Evolutionary conservation across 176 grass and related monocot genomes (phyloP), one percentile per base, ranked within the genome.

Genomic region (Aegilops bicornis): DNA sequence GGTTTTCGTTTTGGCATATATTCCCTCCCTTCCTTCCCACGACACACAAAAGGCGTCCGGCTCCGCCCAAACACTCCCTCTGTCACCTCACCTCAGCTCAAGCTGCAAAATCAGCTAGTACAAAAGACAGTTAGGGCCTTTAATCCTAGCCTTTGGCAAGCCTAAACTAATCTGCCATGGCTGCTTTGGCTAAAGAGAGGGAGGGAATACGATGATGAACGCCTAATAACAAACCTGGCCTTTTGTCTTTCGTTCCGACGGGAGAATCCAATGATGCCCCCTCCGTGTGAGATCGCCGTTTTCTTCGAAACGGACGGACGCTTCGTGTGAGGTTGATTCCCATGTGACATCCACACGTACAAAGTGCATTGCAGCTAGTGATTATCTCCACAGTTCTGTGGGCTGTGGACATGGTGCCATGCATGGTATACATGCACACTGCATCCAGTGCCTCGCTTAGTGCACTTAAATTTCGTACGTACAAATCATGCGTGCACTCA

Each of bases 61-160:
- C 73, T 19, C 89, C 22, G 25, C 10, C 85, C 27, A 20, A 63
- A 35, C 81, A 4, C 52, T 8, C 52, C 52, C 75, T 10, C 59
- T 2, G 42, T 76, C 12, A 54, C 13, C 59, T 78, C 19, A 60
- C 29, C 79, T 76, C 33, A 63, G 58, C 79, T 74, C 15, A 52
- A 17, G 50, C 50, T 54, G 6, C 48, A 52, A 52, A 52, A 52
- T 52, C 43, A 61, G 81, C 69, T 72, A 37, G 35, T 36, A 24
- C 50, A 85, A 81, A 91, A 52, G 89, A 91, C 82, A 91, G 81
- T 91, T 85, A 88, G 86, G 62, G 69, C 77, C 86, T 91, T 85
- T 91, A 64, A 85, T 22, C 82, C 77, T 77, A 91, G 77, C 14
- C 70, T 91, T 91, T 62, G 82, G 52, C 81, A 70, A 82, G 33